Percentiles rank a stretch among this genome's conserved stretches.
Evolutionary conservation across 495 filamentous ascomycete species (phyloP).

Genomic region (Tuber brumale): DNA sequence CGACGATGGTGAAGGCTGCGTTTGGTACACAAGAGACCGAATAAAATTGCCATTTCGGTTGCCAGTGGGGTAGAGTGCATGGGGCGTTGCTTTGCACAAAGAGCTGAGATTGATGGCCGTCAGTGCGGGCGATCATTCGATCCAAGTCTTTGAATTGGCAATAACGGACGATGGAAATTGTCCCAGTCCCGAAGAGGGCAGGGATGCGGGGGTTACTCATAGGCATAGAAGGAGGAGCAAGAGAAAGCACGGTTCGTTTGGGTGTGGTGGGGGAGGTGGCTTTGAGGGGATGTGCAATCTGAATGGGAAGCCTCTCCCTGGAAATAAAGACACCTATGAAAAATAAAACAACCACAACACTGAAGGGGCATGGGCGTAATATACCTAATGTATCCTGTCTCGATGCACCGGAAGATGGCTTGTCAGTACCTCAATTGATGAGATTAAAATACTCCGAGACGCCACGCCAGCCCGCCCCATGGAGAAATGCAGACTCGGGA

Average conservation of each 20-base stretch:
- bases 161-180: slow-evolving; percentile 11
- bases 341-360: slow-evolving; percentile 29
- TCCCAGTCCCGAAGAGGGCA: slow-evolving; percentile 5
- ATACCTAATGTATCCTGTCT: slow-evolving; percentile 74
- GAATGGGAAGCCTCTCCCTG: not conserved
- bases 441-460: slow-evolving; percentile 59
- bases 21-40: slow-evolving; percentile 58
- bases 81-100: slow-evolving; percentile 83
- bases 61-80: slow-evolving; percentile 70
- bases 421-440: slow-evolving; percentile 66
- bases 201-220: slow-evolving; percentile 12
- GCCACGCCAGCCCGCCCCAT: slow-evolving; percentile 43
- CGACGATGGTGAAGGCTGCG: slow-evolving; percentile 85
- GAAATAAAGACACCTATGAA: slow-evolving; percentile 20
- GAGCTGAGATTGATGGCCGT: slow-evolving; percentile 72
- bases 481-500: slow-evolving; percentile 31
- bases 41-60: slow-evolving; percentile 30
- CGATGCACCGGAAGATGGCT: slow-evolving; percentile 61
- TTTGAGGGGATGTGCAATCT: slow-evolving; percentile 5
- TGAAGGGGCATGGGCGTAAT: slow-evolving; percentile 48
- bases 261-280: slow-evolving; percentile 16
- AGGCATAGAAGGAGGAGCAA: slow-evolving; percentile 28
- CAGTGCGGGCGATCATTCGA: slow-evolving; percentile 56
- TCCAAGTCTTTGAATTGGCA: slow-evolving; percentile 39
- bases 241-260: slow-evolving; percentile 49